Conservation (phyloP, 768 basidiomycete genomes). For the Tylopilus balloui region DNA sequence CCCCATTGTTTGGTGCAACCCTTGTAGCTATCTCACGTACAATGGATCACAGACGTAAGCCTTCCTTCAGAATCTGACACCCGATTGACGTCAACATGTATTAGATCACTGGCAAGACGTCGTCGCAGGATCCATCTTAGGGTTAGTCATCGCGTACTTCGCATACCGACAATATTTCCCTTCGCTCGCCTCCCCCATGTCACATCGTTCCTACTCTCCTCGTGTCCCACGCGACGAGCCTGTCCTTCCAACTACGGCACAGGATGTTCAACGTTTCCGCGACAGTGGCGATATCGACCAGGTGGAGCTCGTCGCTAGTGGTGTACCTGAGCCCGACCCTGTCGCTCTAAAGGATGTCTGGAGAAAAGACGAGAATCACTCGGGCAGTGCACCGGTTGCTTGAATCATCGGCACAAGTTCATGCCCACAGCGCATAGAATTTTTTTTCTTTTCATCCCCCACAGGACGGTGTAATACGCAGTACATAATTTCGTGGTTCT, state of each 20-base stretch:
- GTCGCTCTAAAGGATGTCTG: conserved; percentile 17
- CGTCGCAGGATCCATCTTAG: conserved; percentile 71
- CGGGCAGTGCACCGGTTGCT: conserved; percentile 18
- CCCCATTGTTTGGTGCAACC: conserved; percentile 73
- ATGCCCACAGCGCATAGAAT: neutral
- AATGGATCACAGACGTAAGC: conserved; percentile 82
- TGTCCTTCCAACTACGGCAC: conserved; percentile 39
- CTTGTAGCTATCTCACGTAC: conserved; percentile 82
- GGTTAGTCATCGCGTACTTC: conserved; percentile 66
- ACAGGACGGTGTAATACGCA: neutral
- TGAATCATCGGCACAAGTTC: conserved; percentile 4
- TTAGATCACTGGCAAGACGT: conserved; percentile 93
- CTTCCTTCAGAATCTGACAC: conserved; percentile 5
- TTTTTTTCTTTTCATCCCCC: neutral
- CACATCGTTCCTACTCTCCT: conserved; percentile 70
- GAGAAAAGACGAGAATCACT: conserved; percentile 29
- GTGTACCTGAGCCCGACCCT: conserved; percentile 10
- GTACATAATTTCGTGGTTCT: neutral
- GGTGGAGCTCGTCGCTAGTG: conserved; percentile 23
- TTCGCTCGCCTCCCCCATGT: conserved; percentile 53
- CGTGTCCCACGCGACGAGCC: conserved; percentile 47
- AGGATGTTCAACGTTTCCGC: conserved; percentile 9
- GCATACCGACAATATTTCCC: conserved; percentile 84
- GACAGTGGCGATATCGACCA: conserved; percentile 22
- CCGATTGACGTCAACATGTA: conserved; percentile 1